phyloP scores from a whole-genome alignment of 352 stramenopile genomes.

The Phytophthora fragariaefolia region DNA sequence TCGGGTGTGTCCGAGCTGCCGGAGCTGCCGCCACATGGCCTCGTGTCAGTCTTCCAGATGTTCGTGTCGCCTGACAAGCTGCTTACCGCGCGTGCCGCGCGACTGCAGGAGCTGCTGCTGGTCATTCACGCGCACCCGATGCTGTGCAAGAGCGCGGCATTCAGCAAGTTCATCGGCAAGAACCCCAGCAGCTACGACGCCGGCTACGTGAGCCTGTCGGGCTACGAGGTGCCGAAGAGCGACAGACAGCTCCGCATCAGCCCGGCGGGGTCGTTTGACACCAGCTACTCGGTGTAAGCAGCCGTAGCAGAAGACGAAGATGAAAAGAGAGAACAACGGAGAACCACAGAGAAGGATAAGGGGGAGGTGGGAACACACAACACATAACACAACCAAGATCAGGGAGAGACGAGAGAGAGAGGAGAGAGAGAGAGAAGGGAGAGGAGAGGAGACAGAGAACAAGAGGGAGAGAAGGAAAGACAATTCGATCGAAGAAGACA shows the following conservation, averaged over 20 bases:
- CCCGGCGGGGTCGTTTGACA: constrained; percentile 28
- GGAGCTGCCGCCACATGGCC: constrained; percentile 64
- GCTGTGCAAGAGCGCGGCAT: constrained; percentile 48
- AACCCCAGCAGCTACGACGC: constrained; percentile 70
- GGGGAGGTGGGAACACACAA: constrained; percentile 9
- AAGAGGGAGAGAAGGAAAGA: constrained; percentile 6
- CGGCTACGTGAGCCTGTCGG: constrained; percentile 75
- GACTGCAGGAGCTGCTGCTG: constrained; percentile 65
- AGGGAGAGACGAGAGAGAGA: constrained; percentile 4
- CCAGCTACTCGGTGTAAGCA: constrained; percentile 33
- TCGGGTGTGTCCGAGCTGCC: constrained; percentile 46
- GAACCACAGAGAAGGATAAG: constrained; percentile 7
- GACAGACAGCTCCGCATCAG: constrained; percentile 21
- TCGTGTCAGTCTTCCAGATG: constrained; percentile 74
- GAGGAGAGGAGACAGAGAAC: constrained; percentile 2
- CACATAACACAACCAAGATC: constrained; percentile 7
- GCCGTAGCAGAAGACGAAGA: constrained; percentile 2
- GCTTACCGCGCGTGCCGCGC: constrained; percentile 55
- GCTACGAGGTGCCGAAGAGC: constrained; percentile 66
- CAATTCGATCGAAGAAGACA: constrained; percentile 34
- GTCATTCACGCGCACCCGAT: constrained; percentile 62
- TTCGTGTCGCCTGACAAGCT: constrained; percentile 68
- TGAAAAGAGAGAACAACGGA: neutral
- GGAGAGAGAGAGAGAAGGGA: constrained; percentile 7
- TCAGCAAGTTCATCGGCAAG: constrained; percentile 73